phyloP scores from a whole-genome alignment of 2,329 filamentous ascomycete genomes.

The Colletotrichum noveboracense region DNA sequence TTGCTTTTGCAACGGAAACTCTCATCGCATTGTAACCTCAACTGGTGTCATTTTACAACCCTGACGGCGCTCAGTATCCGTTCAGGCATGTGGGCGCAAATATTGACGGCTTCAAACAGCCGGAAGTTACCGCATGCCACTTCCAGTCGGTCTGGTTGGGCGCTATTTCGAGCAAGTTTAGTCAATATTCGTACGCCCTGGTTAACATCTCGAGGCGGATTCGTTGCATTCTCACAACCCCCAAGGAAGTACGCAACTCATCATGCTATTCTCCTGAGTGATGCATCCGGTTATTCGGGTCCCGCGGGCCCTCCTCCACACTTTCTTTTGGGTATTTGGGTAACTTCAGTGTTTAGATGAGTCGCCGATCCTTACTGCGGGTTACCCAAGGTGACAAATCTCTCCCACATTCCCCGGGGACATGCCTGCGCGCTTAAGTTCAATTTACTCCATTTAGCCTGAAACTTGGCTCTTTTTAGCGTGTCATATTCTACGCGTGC shows the following conservation, averaged over 20 bases:
- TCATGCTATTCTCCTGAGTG: not conserved
- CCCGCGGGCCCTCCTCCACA: not conserved
- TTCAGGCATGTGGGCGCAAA: not conserved
- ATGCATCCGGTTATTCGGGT: not conserved
- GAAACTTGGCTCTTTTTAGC: not conserved
- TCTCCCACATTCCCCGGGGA: not conserved
- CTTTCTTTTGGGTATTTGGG: not conserved
- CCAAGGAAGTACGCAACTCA: not conserved
- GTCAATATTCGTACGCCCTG: not conserved
- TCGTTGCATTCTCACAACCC: not conserved
- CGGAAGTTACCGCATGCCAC: not conserved
- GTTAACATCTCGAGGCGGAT: not conserved
- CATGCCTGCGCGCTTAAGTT: not conserved
- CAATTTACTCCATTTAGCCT: not conserved
- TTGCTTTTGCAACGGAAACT: not conserved
- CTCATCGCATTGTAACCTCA: not conserved
- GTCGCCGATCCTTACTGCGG: not conserved
- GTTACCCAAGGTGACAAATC: not conserved
- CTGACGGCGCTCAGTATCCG: not conserved
- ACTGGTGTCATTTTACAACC: rapidly evolving
- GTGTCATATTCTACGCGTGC: not conserved
- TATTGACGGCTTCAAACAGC: not conserved
- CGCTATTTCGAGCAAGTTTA: not conserved
- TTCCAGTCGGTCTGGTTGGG: not conserved
- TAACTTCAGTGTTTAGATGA: not conserved